Percentiles rank a stretch among this genome's conserved stretches.
These are phyloP conservation scores for Colletotrichum trifolii DNA, from an alignment of 2,329 filamentous ascomycete species.

Conservation along the genomic window DNA sequence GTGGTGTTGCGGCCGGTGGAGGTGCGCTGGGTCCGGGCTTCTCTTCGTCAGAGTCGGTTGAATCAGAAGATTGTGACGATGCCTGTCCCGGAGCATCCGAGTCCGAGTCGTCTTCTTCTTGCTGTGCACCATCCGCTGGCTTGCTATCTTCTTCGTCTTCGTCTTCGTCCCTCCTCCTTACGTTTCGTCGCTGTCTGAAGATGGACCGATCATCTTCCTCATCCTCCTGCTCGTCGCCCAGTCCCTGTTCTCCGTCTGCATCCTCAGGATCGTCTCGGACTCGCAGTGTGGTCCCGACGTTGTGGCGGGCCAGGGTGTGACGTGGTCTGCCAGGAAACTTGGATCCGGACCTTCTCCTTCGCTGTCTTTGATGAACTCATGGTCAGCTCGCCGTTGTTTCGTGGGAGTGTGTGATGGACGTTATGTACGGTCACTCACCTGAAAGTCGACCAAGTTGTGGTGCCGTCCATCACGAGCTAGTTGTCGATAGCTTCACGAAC, in stretches of 20 bases:
- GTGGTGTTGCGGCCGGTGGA: constrained; percentile 1
- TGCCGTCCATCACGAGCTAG: constrained; percentile 22
- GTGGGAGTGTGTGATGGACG: no score
- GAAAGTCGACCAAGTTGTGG: constrained; percentile 20
- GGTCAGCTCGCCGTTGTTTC: background rate
- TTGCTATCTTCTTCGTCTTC: background rate
- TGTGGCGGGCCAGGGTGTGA: constrained; percentile 19
- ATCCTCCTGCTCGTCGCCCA: constrained; percentile 1
- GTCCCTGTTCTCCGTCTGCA: constrained; percentile 24
- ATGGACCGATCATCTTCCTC: background rate
- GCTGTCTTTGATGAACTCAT: background rate
- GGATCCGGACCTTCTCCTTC: constrained; percentile 19
- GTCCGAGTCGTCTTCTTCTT: constrained; percentile 6
- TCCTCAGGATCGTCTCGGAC: constrained; percentile 13
- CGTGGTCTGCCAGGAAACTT: constrained; percentile 30
- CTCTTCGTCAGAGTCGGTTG: constrained; percentile 10
- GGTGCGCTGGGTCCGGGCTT: background rate
- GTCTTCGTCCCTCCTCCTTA: background rate
- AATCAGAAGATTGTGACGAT: no score
- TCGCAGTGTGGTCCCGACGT: background rate
- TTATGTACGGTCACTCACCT: background rate
- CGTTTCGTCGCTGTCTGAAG: no score
- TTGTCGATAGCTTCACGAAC: background rate
- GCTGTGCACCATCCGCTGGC: background rate
- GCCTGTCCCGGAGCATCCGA: background rate